These are phyloP conservation scores for Cutaneotrichosporon sp. DNA, from an alignment of 1,284 basidiomycete genomes.

Conservation along the genomic window DNA sequence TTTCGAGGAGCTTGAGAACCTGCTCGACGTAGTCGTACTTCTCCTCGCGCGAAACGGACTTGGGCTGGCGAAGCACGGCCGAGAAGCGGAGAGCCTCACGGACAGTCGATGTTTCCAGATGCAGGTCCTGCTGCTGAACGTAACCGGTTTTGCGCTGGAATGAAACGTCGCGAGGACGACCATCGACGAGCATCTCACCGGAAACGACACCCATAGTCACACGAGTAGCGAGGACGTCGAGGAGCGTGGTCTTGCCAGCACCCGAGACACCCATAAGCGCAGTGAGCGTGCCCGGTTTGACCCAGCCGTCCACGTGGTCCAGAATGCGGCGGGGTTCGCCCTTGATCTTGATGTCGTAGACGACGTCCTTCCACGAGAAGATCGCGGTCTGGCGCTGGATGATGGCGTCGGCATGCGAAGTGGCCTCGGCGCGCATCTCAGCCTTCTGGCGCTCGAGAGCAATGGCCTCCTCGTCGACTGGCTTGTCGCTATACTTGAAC, in stretches of 20 bases:
- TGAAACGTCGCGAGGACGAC: slow-evolving; percentile 65
- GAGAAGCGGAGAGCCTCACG: slow-evolving; percentile 81
- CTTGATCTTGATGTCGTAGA: slow-evolving; percentile 64
- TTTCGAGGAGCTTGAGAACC: slow-evolving; percentile 31
- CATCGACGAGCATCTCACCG: slow-evolving; percentile 77
- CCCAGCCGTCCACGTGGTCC: slow-evolving; percentile 78
- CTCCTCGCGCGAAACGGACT: slow-evolving; percentile 57
- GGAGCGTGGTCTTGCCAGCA: slow-evolving; percentile 70
- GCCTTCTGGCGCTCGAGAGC: slow-evolving; percentile 45
- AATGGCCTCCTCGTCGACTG: slow-evolving; percentile 31
- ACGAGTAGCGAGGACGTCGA: slow-evolving; percentile 80
- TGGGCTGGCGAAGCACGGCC: slow-evolving; percentile 75
- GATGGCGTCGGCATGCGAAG: slow-evolving; percentile 33
- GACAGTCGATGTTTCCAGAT: slow-evolving; percentile 68
- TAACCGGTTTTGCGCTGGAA: slow-evolving; percentile 66
- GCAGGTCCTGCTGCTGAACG: slow-evolving; percentile 77
- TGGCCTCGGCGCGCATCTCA: slow-evolving; percentile 11
- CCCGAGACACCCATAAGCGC: slow-evolving; percentile 67
- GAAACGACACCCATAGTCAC: slow-evolving; percentile 74
- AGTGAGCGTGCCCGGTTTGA: slow-evolving; percentile 77
- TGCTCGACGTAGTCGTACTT: slow-evolving; percentile 56
- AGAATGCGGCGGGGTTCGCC: slow-evolving; percentile 64
- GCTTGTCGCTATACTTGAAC: slow-evolving; percentile 32
- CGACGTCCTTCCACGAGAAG: slow-evolving; percentile 55
- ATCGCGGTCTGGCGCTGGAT: slow-evolving; percentile 53